phyloP scores from a whole-genome alignment of 2,329 filamentous ascomycete genomes.

The Sporothrix sp. region DNA sequence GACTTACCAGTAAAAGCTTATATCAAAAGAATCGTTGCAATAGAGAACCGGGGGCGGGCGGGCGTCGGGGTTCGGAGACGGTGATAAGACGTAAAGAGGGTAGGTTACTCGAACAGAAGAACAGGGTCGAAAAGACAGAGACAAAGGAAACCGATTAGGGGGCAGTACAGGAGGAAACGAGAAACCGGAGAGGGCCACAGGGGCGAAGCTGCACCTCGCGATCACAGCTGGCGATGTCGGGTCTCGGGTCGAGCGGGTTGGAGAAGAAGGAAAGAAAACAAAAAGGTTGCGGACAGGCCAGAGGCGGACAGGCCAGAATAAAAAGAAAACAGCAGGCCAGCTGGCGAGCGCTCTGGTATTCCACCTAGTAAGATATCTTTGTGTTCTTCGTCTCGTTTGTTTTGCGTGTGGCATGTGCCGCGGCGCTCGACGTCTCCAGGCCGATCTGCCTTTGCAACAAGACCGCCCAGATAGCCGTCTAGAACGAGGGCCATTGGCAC shows the following conservation, averaged over 20 bases:
- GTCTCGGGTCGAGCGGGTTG: slow-evolving; percentile 21
- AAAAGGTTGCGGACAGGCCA: too few species aligned
- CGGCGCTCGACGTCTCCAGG: too few species aligned
- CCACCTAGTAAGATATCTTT: too few species aligned
- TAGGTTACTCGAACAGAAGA: too few species aligned
- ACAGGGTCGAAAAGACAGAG: neutral
- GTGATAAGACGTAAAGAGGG: too few species aligned
- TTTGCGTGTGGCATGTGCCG: slow-evolving; percentile 3
- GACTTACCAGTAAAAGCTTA: slow-evolving; percentile 13
- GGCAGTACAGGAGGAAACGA: slow-evolving; percentile 6
- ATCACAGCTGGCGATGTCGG: slow-evolving; percentile 28
- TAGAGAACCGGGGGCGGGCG: neutral
- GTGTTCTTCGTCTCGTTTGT: too few species aligned
- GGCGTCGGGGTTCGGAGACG: too few species aligned
- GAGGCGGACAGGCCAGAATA: too few species aligned
- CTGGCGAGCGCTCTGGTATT: neutral
- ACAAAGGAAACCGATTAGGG: slow-evolving; percentile 1
- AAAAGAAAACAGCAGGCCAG: neutral
- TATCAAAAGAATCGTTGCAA: slow-evolving; percentile 5
- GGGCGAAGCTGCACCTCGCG: slow-evolving; percentile 29
- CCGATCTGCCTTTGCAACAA: too few species aligned
- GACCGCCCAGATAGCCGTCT: too few species aligned
- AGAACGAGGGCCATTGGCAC: neutral
- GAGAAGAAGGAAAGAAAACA: slow-evolving; percentile 13
- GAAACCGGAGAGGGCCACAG: slow-evolving; percentile 9